phyloP scores from a whole-genome alignment of 257 asterid genomes.

The Solanum virginianum region DNA sequence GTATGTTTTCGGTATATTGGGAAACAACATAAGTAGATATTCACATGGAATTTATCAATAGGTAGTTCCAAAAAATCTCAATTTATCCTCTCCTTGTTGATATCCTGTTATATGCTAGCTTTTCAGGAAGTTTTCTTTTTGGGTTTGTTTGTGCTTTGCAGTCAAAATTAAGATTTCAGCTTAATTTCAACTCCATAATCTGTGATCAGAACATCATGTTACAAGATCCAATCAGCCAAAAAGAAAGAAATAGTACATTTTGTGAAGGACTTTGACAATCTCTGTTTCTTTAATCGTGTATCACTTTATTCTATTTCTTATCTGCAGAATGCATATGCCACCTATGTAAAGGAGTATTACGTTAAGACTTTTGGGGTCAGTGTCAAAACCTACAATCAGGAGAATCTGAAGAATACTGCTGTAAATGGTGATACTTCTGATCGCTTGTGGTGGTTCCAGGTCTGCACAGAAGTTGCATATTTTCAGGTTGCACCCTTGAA shows the following conservation, averaged over 20 bases:
- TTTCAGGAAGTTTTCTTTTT: not conserved
- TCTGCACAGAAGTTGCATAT: conserved; percentile 94
- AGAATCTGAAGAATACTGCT: conserved; percentile 45
- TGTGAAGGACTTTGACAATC: not conserved
- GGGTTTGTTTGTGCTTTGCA: not conserved
- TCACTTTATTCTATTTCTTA: not conserved
- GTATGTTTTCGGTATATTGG: not conserved
- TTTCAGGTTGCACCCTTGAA: conserved; percentile 93
- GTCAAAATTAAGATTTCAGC: not conserved
- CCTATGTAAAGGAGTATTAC: conserved; percentile 53
- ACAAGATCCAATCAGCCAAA: not conserved
- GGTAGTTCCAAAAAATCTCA: not conserved
- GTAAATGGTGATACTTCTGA: conserved; percentile 26
- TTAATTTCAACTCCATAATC: not conserved
- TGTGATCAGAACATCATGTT: not conserved
- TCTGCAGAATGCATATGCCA: conserved; percentile 86
- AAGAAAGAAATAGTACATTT: not conserved
- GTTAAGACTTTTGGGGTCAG: conserved; percentile 32
- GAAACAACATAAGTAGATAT: not conserved
- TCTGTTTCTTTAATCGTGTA: not conserved
- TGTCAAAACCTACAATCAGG: conserved; percentile 64
- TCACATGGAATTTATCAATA: not conserved
- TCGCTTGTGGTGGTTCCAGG: conserved; percentile 99
- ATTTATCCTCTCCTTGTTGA: not conserved
- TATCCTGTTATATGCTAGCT: not conserved